Percentiles rank a stretch among this genome's conserved stretches.
phyloP scores from a whole-genome alignment of 441 rosid genomes.

The Croton setiger region DNA sequence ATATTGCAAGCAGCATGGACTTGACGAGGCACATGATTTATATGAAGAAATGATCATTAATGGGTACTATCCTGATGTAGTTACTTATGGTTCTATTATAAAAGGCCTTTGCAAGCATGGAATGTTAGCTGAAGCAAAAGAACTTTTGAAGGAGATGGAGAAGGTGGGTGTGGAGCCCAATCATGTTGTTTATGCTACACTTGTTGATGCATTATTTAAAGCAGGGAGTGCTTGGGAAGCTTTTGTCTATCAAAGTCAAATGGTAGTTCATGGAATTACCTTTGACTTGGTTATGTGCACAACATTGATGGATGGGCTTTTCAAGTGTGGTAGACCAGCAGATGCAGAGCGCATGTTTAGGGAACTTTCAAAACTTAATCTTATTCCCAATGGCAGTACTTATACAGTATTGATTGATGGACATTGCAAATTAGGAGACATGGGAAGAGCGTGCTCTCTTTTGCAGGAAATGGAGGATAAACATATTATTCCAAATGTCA shows the following conservation, averaged over 20 bases:
- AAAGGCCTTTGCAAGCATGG: conserved; percentile 72
- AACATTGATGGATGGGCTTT: conserved; percentile 72
- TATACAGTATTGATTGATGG: conserved; percentile 78
- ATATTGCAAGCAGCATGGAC: conserved; percentile 49
- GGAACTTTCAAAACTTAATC: conserved; percentile 42
- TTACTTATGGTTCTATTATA: conserved; percentile 68
- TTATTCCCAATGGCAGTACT: conserved; percentile 52
- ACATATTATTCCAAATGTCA: conserved; percentile 44
- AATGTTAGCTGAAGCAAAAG: conserved; percentile 53
- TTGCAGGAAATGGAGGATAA: conserved; percentile 60
- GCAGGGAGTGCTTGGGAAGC: conserved; percentile 50
- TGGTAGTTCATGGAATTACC: conserved; percentile 69
- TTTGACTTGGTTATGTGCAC: conserved; percentile 81
- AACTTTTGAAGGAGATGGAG: conserved; percentile 66
- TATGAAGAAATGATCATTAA: conserved; percentile 57
- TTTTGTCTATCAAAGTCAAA: conserved; percentile 65
- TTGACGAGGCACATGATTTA: conserved; percentile 54
- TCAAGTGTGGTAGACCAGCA: conserved; percentile 53
- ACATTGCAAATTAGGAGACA: conserved; percentile 64
- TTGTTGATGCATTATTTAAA: conserved; percentile 71
- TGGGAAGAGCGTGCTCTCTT: conserved; percentile 49
- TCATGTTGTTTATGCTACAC: conserved; percentile 58
- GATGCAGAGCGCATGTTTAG: conserved; percentile 63
- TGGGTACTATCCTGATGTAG: conserved; percentile 70
- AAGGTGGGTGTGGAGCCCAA: conserved; percentile 69